phyloP scores from a whole-genome alignment of 805 yeast species.

The Hanseniaspora lindneri region DNA sequence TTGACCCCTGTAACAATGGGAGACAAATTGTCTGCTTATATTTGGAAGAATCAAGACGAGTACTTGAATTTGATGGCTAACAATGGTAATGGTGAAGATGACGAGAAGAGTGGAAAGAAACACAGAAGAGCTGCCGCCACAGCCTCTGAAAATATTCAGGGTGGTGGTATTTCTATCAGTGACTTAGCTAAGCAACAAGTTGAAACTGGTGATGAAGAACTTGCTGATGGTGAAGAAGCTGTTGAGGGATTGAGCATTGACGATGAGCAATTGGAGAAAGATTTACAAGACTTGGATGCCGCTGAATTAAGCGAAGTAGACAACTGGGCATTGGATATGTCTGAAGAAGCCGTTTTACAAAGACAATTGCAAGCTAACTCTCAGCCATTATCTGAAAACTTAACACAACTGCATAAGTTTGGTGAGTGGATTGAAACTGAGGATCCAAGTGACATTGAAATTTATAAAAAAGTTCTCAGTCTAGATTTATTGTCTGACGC shows the following conservation, averaged over 20 bases:
- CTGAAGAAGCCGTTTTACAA: constrained; percentile 87
- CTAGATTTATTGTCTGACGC: constrained; percentile 59
- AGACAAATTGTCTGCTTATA: constrained; percentile 76
- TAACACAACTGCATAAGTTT: constrained; percentile 51
- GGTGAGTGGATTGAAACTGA: constrained; percentile 77
- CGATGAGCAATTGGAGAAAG: constrained; percentile 10
- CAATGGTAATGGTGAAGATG: constrained; percentile 19
- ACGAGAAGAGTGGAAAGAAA: constrained; percentile 30
- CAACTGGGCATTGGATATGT: constrained; percentile 95
- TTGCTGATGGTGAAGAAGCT: constrained; percentile 52
- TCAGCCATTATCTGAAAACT: constrained; percentile 32
- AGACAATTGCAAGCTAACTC: constrained; percentile 65
- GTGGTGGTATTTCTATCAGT: constrained; percentile 71
- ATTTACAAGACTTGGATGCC: constrained; percentile 37
- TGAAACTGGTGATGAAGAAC: constrained; percentile 21
- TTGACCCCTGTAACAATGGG: constrained; percentile 72
- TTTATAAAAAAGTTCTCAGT: constrained; percentile 79
- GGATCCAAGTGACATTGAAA: constrained; percentile 76
- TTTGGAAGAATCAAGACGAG: constrained; percentile 78
- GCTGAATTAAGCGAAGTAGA: constrained; percentile 61
- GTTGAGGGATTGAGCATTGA: constrained; percentile 29
- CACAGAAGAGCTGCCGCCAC: constrained; percentile 74
- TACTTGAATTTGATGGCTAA: constrained; percentile 31
- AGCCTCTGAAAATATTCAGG: constrained; percentile 78
- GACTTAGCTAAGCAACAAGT: constrained; percentile 54